phyloP scores from a whole-genome alignment of 345 rosid species.

The Draba incana region DNA sequence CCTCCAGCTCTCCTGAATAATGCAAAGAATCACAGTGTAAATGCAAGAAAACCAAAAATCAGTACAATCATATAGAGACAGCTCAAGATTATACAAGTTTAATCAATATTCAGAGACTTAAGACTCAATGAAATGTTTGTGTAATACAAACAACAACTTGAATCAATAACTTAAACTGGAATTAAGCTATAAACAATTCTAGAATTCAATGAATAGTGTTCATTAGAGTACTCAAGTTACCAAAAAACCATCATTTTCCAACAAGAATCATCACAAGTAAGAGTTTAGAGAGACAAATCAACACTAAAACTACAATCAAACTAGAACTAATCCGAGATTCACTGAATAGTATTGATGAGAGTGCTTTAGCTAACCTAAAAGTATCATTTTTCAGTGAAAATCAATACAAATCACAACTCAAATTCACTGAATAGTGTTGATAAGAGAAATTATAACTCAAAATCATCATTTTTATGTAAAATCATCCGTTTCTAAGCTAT shows the following conservation, averaged over 20 bases:
- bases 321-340: not conserved
- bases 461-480: not conserved
- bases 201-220: not conserved
- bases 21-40: not conserved
- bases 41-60: not conserved
- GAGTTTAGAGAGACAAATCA: not conserved
- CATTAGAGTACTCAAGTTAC: not conserved
- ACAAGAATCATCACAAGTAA: not conserved
- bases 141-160: too few relatives aligned
- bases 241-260: not conserved
- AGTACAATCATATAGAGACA: not conserved
- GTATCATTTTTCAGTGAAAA: not conserved
- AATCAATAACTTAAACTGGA: too few relatives aligned
- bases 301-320: not conserved
- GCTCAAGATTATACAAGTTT: not conserved
- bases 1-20: slow-evolving; percentile 68
- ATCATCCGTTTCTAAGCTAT: not conserved
- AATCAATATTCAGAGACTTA: not conserved
- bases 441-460: not conserved
- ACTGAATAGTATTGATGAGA: not conserved
- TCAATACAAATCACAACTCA: not conserved
- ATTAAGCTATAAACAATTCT: too few relatives aligned
- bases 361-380: not conserved
- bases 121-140: not conserved
- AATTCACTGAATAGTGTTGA: not conserved